Base-by-base conservation (phyloP, 2,329 filamentous ascomycete genomes). In the Cyclaneusma minus region DNA sequence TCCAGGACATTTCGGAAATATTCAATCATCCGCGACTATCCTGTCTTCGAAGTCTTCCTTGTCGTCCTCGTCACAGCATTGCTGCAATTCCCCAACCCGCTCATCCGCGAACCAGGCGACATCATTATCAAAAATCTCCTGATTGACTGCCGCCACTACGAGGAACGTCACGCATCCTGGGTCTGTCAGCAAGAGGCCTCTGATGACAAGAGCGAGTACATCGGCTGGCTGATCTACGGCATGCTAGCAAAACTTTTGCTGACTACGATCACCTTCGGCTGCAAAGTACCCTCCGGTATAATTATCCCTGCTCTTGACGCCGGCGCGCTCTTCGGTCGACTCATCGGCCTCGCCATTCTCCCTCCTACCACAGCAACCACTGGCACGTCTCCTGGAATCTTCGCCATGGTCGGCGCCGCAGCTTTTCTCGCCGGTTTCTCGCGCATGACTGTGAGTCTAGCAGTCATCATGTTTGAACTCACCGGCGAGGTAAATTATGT, bases 391-490 rank as follows among this genome's bases (percentile, higher is more conserved):
- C 64, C 67, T 0, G 64, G 66, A 3, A 67, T 70, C 27, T 69
- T 69, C 41, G 66, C 66, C 29, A 67, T 71, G 60, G 64, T 71
- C 7, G 66, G 64, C 2, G 58, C 65, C 1, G 63, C 60, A 3
- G 64, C 64, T 0, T 70, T 70, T 39, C 55, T 71, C 0, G 65
- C 64, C 1, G 66, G 66, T 5, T 63, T 70, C 2, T 60, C 57
- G 7, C 51, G 66, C 19, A 69, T 69, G 64, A 69, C 65, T 1
- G 60, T 69, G 7, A 62, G 58, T 3, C 51, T 71, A 5, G 58
- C 60, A 6, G 66, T 70, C 20, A 67, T 70, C 44, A 69, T 70
- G 64, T 69, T 70, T 42, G 64, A 67, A 41, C 51, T 71, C 6
- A 70, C 65, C 1, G 65, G 66, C 20, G 63, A 68, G 36, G 54